phyloP scores from a whole-genome alignment of 2,329 filamentous ascomycete species.

The Didymella segeticola region DNA sequence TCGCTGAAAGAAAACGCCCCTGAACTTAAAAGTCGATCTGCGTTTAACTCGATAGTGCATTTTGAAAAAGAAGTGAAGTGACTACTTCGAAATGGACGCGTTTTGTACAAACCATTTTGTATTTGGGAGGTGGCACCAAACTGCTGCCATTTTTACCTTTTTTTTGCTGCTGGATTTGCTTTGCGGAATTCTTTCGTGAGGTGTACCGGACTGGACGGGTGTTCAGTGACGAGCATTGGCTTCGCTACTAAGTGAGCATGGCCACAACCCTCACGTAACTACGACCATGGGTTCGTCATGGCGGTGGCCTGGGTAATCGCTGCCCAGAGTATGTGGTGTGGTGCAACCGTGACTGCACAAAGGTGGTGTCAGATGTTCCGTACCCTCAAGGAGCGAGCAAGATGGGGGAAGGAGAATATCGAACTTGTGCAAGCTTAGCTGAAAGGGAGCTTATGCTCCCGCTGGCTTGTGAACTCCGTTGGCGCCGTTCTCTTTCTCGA shows the following conservation, averaged over 20 bases:
- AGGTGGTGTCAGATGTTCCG: slow-evolving; percentile 34
- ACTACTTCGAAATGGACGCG: not conserved
- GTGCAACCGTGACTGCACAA: slow-evolving; percentile 35
- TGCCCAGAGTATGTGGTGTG: slow-evolving; percentile 19
- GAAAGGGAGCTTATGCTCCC: slow-evolving; percentile 37
- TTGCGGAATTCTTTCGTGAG: not conserved
- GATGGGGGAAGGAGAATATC: slow-evolving; percentile 23
- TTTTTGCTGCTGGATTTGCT: slow-evolving; percentile 35
- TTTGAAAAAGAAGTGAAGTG: slow-evolving; percentile 11
- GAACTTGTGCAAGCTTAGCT: slow-evolving; percentile 42
- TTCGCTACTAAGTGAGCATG: not conserved
- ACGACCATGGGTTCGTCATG: slow-evolving; percentile 12
- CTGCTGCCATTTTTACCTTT: slow-evolving; percentile 31
- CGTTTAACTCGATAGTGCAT: slow-evolving; percentile 9
- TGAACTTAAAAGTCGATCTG: not conserved
- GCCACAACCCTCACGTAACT: not conserved
- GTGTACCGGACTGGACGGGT: not conserved
- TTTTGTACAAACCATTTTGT: slow-evolving; percentile 20
- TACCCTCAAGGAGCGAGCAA: slow-evolving; percentile 17
- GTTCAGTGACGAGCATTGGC: not conserved
- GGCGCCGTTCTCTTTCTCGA: slow-evolving; percentile 35
- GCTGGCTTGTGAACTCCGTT: slow-evolving; percentile 38
- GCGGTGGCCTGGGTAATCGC: slow-evolving; percentile 15
- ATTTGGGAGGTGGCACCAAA: slow-evolving; percentile 5
- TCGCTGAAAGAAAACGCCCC: slow-evolving; percentile 12